Conservation (phyloP, 345 rosid species). For the Diplotaxis tenuifolia region DNA sequence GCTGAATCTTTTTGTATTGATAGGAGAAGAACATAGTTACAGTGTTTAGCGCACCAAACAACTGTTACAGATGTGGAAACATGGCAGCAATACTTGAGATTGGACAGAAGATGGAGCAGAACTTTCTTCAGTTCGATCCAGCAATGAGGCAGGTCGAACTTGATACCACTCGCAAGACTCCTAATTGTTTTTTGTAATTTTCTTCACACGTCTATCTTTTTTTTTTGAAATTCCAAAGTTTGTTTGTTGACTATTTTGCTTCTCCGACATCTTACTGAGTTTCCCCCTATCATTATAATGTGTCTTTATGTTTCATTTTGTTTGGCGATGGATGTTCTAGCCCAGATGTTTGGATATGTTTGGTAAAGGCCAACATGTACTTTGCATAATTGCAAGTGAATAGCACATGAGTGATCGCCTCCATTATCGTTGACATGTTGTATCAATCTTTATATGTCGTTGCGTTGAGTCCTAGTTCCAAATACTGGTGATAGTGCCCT, state of each 20-base stretch:
- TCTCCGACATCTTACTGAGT: too few relatives aligned
- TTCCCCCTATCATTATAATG: slow-evolving; percentile 35
- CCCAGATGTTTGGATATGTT: background rate
- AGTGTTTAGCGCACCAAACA: slow-evolving; percentile 43
- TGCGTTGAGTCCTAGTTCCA: too few relatives aligned
- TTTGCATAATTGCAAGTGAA: background rate
- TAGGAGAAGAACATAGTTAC: slow-evolving; percentile 42
- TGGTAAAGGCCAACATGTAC: background rate
- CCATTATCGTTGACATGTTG: too few relatives aligned
- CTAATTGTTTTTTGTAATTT: slow-evolving; percentile 43
- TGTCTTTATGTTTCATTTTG: slow-evolving; percentile 2
- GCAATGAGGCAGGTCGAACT: slow-evolving; percentile 43
- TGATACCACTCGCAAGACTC: slow-evolving; percentile 40
- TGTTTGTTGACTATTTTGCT: too few relatives aligned
- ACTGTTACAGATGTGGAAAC: slow-evolving; percentile 44
- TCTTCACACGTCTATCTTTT: slow-evolving; percentile 4
- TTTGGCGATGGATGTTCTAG: slow-evolving; percentile 5
- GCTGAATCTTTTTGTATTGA: slow-evolving; percentile 17
- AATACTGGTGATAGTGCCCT: too few relatives aligned
- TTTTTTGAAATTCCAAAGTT: background rate
- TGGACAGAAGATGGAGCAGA: slow-evolving; percentile 41
- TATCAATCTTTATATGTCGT: background rate
- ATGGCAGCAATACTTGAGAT: slow-evolving; percentile 44
- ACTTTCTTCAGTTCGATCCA: slow-evolving; percentile 42
- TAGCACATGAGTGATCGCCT: background rate